Base-by-base conservation (phyloP, 1,284 basidiomycete genomes). In the Irpex rosettiformis region DNA sequence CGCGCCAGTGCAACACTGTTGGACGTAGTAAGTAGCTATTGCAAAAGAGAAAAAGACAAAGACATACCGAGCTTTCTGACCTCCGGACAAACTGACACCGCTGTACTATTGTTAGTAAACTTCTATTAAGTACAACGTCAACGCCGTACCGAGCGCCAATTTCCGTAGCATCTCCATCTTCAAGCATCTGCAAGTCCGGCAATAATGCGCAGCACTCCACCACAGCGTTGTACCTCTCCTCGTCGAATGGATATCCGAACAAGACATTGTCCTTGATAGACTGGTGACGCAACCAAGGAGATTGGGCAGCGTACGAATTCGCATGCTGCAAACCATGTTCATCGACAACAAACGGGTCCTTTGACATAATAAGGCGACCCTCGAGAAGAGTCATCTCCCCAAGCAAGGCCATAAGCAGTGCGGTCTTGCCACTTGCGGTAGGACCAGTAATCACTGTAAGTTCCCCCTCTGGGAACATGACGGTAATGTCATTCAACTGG, bases 251-350 rank as follows among this genome's bases (percentile, higher is more conserved):
- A 58, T 78, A 79, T 3, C 85, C 88, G 67, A 91, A 92, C 27
- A 90, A 67, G 60, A 91, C 86, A 67, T 91, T 91, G 33, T 89
- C 86, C 67, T 77, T 79, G 71, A 87, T 86, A 3, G 82, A 80
- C 63, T 83, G 80, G 65, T 86, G 83, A n/a, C 69, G 75, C 45
- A 97, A 77, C 93, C 93, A 97, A 0, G 94, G 88, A 1, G 86
- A 82, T 72, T 97, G 95, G 0, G 92, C 85, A 47, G 83, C 82
- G 64, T 95, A 96, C 1, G 94, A 92, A 29, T 95, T 85, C 7
- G 86, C 77, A 65, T 93, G 88, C 66, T 82, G 82, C 33, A 89
- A 72, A 0, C 89, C 86, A 24, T 84, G 74, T 22, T 80, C 77
- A 70, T 91, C 84, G 3, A 89, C 75, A 42, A 75, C 75, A 11